phyloP scores from a whole-genome alignment of 345 rosid species.

The Aquilaria yunnanensis region DNA sequence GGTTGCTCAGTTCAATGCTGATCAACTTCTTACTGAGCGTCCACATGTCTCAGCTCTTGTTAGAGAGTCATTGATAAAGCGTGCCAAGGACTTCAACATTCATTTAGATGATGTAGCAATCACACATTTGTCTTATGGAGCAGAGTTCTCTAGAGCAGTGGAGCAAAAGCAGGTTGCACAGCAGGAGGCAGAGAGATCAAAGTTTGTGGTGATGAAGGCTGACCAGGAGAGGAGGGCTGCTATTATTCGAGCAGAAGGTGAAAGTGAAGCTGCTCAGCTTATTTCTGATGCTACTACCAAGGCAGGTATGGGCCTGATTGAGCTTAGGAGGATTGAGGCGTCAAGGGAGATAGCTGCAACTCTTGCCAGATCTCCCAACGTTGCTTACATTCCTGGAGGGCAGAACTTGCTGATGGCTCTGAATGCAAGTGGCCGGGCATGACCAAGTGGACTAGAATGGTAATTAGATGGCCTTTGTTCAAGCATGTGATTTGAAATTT shows the following conservation, averaged over 20 bases:
- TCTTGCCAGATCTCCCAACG: constrained; percentile 80
- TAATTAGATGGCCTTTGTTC: constrained; percentile 4
- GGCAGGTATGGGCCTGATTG: constrained; percentile 87
- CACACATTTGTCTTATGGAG: constrained; percentile 87
- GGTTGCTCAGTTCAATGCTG: constrained; percentile 97
- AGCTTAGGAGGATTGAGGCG: constrained; percentile 97
- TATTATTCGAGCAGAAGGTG: constrained; percentile 94
- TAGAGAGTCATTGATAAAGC: constrained; percentile 54
- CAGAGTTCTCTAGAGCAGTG: constrained; percentile 91
- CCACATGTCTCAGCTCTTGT: constrained; percentile 94
- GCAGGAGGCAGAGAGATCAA: constrained; percentile 97
- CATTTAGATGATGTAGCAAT: constrained; percentile 91
- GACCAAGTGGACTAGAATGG: constrained; percentile 30
- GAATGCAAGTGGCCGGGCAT: constrained; percentile 32
- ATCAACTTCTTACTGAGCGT: constrained; percentile 97
- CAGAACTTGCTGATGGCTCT: constrained; percentile 72
- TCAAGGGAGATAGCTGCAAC: constrained; percentile 90
- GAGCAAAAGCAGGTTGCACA: constrained; percentile 99
- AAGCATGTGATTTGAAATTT: too few relatives aligned
- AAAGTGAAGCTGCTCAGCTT: constrained; percentile 89
- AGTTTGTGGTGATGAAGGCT: constrained; percentile 91
- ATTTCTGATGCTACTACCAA: constrained; percentile 82
- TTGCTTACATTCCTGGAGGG: constrained; percentile 87
- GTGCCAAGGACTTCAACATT: constrained; percentile 89
- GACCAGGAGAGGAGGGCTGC: constrained; percentile 99